phyloP scores from a whole-genome alignment of 108 stramenopile genomes.

The Chaetoceros muelleri region DNA sequence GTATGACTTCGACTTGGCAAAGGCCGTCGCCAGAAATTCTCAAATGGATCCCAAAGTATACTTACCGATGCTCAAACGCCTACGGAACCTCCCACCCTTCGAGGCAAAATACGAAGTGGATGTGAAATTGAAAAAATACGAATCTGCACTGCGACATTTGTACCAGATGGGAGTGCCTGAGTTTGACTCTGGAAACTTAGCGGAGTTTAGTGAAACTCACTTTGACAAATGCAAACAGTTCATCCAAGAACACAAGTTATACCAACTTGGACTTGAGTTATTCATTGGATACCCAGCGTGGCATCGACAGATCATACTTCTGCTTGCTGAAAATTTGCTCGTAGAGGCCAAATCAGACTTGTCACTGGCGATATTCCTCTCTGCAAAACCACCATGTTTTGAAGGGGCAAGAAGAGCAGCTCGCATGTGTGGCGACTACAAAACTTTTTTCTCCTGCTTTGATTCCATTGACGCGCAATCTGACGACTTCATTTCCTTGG shows the following conservation, averaged over 20 bases:
- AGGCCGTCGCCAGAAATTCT: conserved; percentile 80
- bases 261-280: conserved; percentile 44
- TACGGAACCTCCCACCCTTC: conserved; percentile 40
- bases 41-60: conserved; percentile 94
- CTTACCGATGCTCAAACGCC: conserved; percentile 70
- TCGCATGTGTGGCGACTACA: conserved; percentile 58
- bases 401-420: conserved; percentile 66
- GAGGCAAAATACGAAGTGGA: conserved; percentile 69
- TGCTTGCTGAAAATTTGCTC: conserved; percentile 53
- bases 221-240: conserved; percentile 51
- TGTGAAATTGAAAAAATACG: conserved; percentile 67
- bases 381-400: conserved; percentile 36
- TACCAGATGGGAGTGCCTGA: conserved; percentile 14
- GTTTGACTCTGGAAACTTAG: conserved; percentile 6
- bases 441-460: conserved; percentile 39
- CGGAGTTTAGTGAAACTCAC: conserved; percentile 13
- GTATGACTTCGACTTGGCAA: conserved; percentile 85
- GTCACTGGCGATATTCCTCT: conserved; percentile 54
- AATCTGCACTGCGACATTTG: conserved; percentile 56
- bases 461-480: conserved; percentile 5
- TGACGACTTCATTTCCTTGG: not conserved
- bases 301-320: conserved; percentile 31
- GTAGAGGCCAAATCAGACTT: conserved; percentile 28
- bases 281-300: conserved; percentile 29
- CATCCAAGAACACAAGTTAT: conserved; percentile 54